A percentile compares a stretch with the other conserved stretches of the same genome.
These are phyloP conservation scores for Suillus paluster DNA, from an alignment of 768 basidiomycete species.

Conservation along the genomic window DNA sequence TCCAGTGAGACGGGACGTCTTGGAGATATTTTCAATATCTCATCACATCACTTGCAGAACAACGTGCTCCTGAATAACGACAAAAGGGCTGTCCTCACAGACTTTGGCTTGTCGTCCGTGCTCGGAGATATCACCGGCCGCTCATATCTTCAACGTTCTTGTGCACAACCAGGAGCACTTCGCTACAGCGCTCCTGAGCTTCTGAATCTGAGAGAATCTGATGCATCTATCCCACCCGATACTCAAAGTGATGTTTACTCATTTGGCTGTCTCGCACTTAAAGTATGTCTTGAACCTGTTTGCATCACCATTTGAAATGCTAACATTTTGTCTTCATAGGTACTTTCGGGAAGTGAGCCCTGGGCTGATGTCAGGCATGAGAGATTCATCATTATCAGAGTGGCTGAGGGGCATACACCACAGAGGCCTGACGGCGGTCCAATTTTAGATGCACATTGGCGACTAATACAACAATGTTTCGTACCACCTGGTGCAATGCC, in stretches of 20 bases:
- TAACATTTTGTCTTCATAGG: background rate
- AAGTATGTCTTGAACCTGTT: background rate
- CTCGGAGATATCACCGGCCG: conserved; percentile 34
- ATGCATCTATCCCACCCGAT: background rate
- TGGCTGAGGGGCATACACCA: background rate
- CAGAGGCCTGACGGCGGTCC: background rate
- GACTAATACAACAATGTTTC: conserved; percentile 1
- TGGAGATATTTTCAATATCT: background rate
- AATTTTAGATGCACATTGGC: background rate
- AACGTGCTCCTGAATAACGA: conserved; percentile 49
- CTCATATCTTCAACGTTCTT: conserved; percentile 34
- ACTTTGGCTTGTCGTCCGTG: conserved; percentile 49
- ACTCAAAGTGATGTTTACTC: conserved; percentile 12
- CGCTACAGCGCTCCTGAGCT: conserved; percentile 48
- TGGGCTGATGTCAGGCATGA: background rate
- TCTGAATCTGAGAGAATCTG: conserved; percentile 30
- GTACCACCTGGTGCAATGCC: background rate
- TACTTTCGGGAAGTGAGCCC: conserved; percentile 5
- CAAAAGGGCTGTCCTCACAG: conserved; percentile 43
- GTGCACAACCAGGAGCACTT: conserved; percentile 36
- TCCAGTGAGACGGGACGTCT: background rate
- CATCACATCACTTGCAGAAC: conserved; percentile 23
- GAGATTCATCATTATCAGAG: background rate
- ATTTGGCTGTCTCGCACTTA: conserved; percentile 32
- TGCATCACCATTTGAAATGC: background rate